Conservation (phyloP, 495 filamentous ascomycete species). For the Saxispiralis lemnorum region DNA sequence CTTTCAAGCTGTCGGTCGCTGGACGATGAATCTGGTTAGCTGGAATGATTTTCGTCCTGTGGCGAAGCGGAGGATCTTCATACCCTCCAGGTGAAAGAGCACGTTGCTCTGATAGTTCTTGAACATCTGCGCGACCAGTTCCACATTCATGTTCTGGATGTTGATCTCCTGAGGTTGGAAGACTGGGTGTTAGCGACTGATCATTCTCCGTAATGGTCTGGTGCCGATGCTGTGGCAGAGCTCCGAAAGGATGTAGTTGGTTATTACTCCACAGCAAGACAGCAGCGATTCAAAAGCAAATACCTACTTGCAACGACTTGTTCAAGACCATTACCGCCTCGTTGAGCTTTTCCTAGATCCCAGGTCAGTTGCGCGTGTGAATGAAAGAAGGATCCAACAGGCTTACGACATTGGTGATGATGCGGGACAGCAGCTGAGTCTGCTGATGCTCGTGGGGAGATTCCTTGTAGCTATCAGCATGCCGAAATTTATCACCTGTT, state of each 20-base stretch:
- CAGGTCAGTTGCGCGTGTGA: not conserved
- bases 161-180: conserved; percentile 62
- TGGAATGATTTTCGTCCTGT: not conserved
- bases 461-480: conserved; percentile 38
- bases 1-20: conserved; percentile 77
- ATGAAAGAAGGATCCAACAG: conserved; percentile 4
- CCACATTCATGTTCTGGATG: conserved; percentile 93
- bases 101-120: conserved; percentile 99
- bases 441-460: conserved; percentile 97
- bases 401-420: conserved; percentile 89
- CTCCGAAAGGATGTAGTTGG: too few relatives aligned
- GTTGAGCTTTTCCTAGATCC: conserved; percentile 79
- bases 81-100: conserved; percentile 92
- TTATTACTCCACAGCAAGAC: too few relatives aligned
- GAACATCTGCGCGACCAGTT: conserved; percentile 97
- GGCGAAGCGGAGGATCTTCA: conserved; percentile 1
- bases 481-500: too few relatives aligned
- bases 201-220: too few relatives aligned
- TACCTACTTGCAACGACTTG: conserved; percentile 61
- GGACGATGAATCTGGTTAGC: not conserved
- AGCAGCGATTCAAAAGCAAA: too few relatives aligned
- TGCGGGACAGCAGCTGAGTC: conserved; percentile 75
- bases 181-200: not conserved
- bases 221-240: too few relatives aligned
- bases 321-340: conserved; percentile 86